These are phyloP conservation scores for Camellia japonica DNA, from an alignment of 148 eudicot species.

Conservation along the genomic window DNA sequence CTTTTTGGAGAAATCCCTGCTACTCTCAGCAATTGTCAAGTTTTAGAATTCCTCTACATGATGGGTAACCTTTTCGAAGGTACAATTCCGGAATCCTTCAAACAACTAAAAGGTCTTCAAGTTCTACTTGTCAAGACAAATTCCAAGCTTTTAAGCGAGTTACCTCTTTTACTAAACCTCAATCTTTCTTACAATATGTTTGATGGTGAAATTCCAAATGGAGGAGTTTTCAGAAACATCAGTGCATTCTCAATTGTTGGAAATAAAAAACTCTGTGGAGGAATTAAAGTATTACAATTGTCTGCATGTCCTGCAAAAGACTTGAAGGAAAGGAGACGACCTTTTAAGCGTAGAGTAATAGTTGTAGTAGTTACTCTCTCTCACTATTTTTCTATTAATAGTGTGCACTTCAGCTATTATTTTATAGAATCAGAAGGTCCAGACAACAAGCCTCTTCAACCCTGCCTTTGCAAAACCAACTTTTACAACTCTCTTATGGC, in stretches of 20 bases:
- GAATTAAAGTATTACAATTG: conserved; percentile 6
- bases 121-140: background rate
- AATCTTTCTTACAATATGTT: background rate
- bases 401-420: background rate
- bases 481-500: conserved; percentile 6
- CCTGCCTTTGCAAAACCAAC: background rate
- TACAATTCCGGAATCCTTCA: background rate
- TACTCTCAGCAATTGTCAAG: background rate
- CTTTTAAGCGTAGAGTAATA: background rate
- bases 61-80: conserved; percentile 1
- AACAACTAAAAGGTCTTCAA: background rate
- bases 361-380: background rate
- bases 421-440: background rate
- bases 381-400: background rate
- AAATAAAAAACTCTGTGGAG: conserved; percentile 22
- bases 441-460: background rate
- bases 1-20: background rate
- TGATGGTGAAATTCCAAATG: conserved; percentile 8
- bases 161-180: background rate
- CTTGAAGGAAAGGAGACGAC: background rate
- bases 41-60: background rate
- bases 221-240: background rate
- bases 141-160: background rate
- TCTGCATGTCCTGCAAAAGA: background rate
- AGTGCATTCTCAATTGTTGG: conserved; percentile 1